Percentiles rank a stretch among this genome's conserved stretches.
These are phyloP conservation scores for Globisporangium acanthophoron DNA, from an alignment of 352 stramenopile species.

Conservation along the genomic window DNA sequence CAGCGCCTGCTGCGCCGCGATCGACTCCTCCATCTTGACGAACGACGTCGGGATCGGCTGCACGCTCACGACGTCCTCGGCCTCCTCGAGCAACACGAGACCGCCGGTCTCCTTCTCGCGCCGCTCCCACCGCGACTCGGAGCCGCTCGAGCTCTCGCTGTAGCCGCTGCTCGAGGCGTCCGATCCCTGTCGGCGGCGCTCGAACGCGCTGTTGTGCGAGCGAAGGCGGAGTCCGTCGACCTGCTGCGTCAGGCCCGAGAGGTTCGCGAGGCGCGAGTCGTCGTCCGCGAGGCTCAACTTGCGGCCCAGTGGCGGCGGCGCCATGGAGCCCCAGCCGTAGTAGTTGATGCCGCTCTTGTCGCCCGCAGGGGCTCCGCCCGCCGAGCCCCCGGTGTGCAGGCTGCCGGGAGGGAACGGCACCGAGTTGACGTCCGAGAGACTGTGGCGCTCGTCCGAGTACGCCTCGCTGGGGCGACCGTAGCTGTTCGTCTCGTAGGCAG, in stretches of 20 bases:
- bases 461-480: slow-evolving; percentile 11
- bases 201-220: slow-evolving; percentile 7
- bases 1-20: slow-evolving; percentile 65
- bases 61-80: slow-evolving; percentile 39
- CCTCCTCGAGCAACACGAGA: slow-evolving; percentile 29
- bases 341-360: slow-evolving; percentile 31
- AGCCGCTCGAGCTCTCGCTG: slow-evolving; percentile 23
- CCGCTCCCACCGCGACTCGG: slow-evolving; percentile 12
- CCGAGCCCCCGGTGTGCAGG: slow-evolving; percentile 5
- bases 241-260: slow-evolving; percentile 11
- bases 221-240: no score
- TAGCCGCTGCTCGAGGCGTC: slow-evolving; percentile 30
- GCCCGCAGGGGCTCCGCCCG: not conserved
- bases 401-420: not conserved
- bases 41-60: slow-evolving; percentile 66
- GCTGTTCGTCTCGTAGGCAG: slow-evolving; percentile 22
- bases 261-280: slow-evolving; percentile 21
- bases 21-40: slow-evolving; percentile 75
- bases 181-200: slow-evolving; percentile 39
- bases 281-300: slow-evolving; percentile 26
- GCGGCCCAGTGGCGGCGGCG: slow-evolving; percentile 28
- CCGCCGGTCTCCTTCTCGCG: slow-evolving; percentile 13
- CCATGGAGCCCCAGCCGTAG: slow-evolving; percentile 55
- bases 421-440: slow-evolving; percentile 18
- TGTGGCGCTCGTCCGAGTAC: slow-evolving; percentile 16